Evolutionary conservation across 2,329 filamentous ascomycete genomes (phyloP).

Genomic region (Xylariaceae sp.): DNA sequence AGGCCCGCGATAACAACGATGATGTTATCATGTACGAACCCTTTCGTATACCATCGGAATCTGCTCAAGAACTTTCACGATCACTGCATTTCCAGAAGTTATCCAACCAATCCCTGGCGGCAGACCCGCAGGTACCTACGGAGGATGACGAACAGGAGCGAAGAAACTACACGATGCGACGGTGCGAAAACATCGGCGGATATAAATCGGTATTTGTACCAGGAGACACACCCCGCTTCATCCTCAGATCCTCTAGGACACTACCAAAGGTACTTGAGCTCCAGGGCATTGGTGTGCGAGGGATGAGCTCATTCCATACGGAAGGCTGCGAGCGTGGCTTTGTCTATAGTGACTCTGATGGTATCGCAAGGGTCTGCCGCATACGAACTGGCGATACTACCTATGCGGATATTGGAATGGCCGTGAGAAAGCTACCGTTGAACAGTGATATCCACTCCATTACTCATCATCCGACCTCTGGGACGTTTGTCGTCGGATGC

Average conservation of each 20-base stretch:
- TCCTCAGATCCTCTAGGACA: constrained; percentile 78
- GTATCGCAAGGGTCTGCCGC: constrained; percentile 69
- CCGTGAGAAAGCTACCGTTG: constrained; percentile 67
- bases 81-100: constrained; percentile 74
- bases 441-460: constrained; percentile 67
- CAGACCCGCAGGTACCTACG: constrained; percentile 42
- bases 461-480: constrained; percentile 70
- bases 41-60: constrained; percentile 46
- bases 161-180: constrained; percentile 50
- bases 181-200: constrained; percentile 64
- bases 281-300: constrained; percentile 62
- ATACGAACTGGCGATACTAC: constrained; percentile 59
- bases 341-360: constrained; percentile 70
- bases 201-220: constrained; percentile 81
- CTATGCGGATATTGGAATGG: constrained; percentile 71
- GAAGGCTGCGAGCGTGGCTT: constrained; percentile 76
- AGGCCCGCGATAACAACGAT: constrained; percentile 75
- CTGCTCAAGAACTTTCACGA: constrained; percentile 42
- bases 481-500: constrained; percentile 73
- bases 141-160: constrained; percentile 47
- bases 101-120: constrained; percentile 63
- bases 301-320: constrained; percentile 73
- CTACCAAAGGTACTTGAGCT: constrained; percentile 71
- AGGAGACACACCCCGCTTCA: constrained; percentile 72
- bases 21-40: constrained; percentile 88